Evolutionary conservation across 2,329 filamentous ascomycete species (phyloP), one percentile per base, ranked within the genome.

Genomic region (Aspergillus carbonarius): DNA sequence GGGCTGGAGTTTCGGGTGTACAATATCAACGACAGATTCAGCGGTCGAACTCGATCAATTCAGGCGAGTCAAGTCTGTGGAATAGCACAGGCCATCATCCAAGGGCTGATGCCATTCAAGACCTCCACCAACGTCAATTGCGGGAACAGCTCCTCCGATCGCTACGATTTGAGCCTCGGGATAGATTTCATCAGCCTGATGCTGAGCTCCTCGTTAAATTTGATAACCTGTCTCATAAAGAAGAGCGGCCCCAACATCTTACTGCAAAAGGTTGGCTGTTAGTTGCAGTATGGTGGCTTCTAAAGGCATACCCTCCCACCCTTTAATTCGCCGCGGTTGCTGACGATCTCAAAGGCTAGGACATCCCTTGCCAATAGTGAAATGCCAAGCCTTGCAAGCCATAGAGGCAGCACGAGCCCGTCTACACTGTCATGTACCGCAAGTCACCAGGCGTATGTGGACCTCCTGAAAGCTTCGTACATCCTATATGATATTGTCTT

Each of bases 401-500:
- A 65, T 25, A 59, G 66, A n/a, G 66, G 64, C 2, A 71, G 66
- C 53, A 27, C 69, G 23, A 68, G 61, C 52, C 62, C 67, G 5
- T 68, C 71, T 18, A 59, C 50, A 2, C 59, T 65, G 23, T 67
- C 66, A 5, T 65, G 40, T 30, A 60, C 60, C 10, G 55, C 63
- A 5, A 63, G 63, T n/a, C 60, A 68, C 18, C 71, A 72, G 55
- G 68, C 70, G 17, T 73, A 73, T 59, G 61, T 68, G 7, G 70
- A 73, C 48, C 62, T 73, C 7, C 52, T 73, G 17, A 73, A 73
- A 46, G 64, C 70, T 7, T 72, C 69, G 3, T 72, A 69, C 55
- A 67, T 73, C 40, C 51, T 73, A 4, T 70, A 73, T 53, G 66
- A 72, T n/a, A 59, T 73, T 15, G 69, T 72, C 30, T 42, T 73